These are phyloP conservation scores for Fennellomyces sp. DNA, from an alignment of 371 early-diverging fungal genomes.

Conservation along the genomic window DNA sequence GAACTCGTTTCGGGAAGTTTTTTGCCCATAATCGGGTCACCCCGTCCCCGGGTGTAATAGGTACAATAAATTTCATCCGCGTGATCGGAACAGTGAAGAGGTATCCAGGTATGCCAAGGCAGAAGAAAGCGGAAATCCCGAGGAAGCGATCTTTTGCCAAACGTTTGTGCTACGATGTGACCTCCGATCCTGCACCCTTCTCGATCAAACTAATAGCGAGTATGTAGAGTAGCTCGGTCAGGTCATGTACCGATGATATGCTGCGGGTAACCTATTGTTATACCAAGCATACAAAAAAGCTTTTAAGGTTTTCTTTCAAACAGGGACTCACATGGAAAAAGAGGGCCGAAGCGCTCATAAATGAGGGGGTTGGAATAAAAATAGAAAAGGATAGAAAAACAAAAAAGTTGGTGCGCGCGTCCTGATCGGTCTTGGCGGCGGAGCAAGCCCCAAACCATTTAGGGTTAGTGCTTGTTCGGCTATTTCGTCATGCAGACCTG, in stretches of 20 bases:
- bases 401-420: no score
- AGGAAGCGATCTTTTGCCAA: neutral
- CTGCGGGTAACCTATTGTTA: no score
- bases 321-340: no score
- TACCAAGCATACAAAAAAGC: no score
- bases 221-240: no score
- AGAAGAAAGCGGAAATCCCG: neutral
- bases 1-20: no score
- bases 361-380: neutral
- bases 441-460: neutral
- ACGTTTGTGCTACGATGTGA: neutral
- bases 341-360: no score
- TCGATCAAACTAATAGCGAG: neutral
- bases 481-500: slow-evolving; percentile 1
- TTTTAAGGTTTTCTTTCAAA: no score
- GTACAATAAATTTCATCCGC: no score
- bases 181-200: neutral
- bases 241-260: no score
- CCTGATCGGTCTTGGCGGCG: slow-evolving; percentile 4
- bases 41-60: no score
- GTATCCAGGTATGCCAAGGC: neutral
- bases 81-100: neutral
- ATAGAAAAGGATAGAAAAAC: slow-evolving; percentile 1
- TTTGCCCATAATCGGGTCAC: no score
- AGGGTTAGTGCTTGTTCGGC: neutral